phyloP scores from a whole-genome alignment of 2,329 filamentous ascomycete species.

The Beauveria australis region DNA sequence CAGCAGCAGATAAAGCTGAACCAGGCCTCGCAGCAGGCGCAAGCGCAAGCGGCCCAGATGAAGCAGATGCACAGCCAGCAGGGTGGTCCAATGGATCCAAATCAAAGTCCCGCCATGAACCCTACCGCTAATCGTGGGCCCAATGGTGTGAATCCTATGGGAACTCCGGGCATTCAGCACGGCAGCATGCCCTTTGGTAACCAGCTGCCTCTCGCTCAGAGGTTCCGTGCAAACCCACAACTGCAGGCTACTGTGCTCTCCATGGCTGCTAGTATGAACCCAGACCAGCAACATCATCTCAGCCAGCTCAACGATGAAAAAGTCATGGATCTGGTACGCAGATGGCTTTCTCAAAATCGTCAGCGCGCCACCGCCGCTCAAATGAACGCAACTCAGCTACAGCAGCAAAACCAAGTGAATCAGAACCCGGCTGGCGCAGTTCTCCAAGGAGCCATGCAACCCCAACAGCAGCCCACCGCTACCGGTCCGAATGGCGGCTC shows the following conservation, averaged over 20 bases:
- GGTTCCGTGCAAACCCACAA: constrained; percentile 36
- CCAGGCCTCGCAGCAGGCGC: constrained; percentile 24
- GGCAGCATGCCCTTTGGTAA: constrained; percentile 41
- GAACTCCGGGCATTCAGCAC: constrained; percentile 35
- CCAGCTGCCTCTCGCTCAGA: constrained; percentile 43
- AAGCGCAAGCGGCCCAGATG: constrained; percentile 21
- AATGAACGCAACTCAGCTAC: constrained; percentile 24
- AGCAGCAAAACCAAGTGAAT: background rate
- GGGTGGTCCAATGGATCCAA: constrained; percentile 33
- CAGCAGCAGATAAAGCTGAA: constrained; percentile 27
- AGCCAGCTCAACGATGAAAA: constrained; percentile 39
- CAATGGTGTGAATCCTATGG: constrained; percentile 34
- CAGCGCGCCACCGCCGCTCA: constrained; percentile 24
- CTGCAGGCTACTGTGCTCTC: constrained; percentile 34
- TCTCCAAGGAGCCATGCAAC: background rate
- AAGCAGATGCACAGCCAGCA: constrained; percentile 13
- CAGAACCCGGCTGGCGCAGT: constrained; percentile 7
- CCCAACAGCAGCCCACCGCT: constrained; percentile 17
- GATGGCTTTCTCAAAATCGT: constrained; percentile 34
- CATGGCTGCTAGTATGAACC: constrained; percentile 36
- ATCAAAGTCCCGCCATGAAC: constrained; percentile 52
- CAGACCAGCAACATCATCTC: constrained; percentile 38
- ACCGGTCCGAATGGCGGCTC: background rate
- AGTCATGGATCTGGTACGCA: constrained; percentile 41
- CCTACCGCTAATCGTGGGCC: constrained; percentile 22